Evolutionary conservation across 139 green algal species (phyloP).

Genomic region (Chlamydomonas applanata): DNA sequence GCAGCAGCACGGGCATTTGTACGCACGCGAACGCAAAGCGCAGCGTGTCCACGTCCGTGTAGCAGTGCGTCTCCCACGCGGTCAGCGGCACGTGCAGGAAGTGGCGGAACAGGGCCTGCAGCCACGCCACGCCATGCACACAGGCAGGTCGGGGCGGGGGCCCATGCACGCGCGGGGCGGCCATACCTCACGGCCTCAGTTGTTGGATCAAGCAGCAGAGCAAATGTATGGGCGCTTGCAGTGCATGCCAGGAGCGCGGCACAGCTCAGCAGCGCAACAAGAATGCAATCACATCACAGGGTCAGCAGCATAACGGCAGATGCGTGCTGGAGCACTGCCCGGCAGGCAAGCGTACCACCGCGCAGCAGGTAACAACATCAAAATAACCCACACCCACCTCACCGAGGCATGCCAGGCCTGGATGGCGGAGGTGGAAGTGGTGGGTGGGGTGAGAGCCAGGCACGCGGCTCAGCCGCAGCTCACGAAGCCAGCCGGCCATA

Average conservation of each 20-base stretch:
- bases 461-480: not conserved
- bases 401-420: slow-evolving; percentile 9
- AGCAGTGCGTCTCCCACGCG: not conserved
- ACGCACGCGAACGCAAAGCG: not conserved
- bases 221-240: too few species aligned
- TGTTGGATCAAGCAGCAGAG: too few species aligned
- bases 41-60: not conserved
- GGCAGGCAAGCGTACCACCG: not conserved
- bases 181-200: too few species aligned
- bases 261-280: too few species aligned
- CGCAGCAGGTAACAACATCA: not conserved
- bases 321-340: not conserved
- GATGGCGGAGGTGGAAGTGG: slow-evolving; percentile 10
- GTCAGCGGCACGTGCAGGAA: not conserved
- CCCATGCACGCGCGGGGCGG: too few species aligned
- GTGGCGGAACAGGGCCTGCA: slow-evolving; percentile 1
- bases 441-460: slow-evolving; percentile 10
- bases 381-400: slow-evolving; percentile 7
- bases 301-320: not conserved
- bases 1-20: not conserved
- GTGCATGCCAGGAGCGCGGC: too few species aligned
- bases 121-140: too few species aligned
- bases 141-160: too few species aligned
- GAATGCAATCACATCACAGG: too few species aligned
- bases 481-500: too few species aligned